Base-by-base conservation (phyloP, 345 rosid genomes). In the Syzygium aromaticum region DNA sequence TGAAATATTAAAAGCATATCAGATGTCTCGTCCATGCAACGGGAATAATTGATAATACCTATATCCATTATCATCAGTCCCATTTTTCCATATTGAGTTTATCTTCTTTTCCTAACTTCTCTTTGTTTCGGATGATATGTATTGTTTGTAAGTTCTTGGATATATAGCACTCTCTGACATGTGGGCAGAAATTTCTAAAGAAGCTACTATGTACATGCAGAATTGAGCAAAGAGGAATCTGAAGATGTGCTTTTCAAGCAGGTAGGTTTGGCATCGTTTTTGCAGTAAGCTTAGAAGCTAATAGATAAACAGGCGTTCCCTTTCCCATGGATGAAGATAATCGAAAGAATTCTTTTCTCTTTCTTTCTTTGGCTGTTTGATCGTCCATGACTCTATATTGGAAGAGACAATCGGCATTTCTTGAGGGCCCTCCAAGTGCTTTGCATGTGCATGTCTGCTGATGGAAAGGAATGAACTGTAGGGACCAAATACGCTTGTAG, bases 241-340 rank as follows among this genome's bases (percentile, higher is more conserved):
- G 98, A 96, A 87, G 98, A 96, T 87, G 95, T 94, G 85, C 92
- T 91, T 25, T 97, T 97, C 91, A 96, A 96, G 93, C 96, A 96
- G 98, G 99, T 97, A 88, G 49, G 40, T 84, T 38, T 11, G 17
- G 25, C n/a, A 33, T 19, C 5, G n/a, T 54, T 19, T 21, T 54
- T 40, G 22, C 49, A 4, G 23, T 51, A 84, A 49, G 53, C 85
- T 30, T 54, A 54, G 61, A 53, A 67, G 78, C 78, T 67, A 67
- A 30, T 67, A 21, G 43, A 67, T 23, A 84, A 30, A 21, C 12
- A 13, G 63, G 49, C 23, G 16, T 30, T 52, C 43, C 25, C 61
- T 19, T 38, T 49, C 54, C 61, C 43, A 38, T 54, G 57, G 63
- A 84, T 30, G 64, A 53, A 30, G 63, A 53, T 84, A 84, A 53